Conservation (phyloP, 1,284 basidiomycete species). For the Tausonia pullulans region DNA sequence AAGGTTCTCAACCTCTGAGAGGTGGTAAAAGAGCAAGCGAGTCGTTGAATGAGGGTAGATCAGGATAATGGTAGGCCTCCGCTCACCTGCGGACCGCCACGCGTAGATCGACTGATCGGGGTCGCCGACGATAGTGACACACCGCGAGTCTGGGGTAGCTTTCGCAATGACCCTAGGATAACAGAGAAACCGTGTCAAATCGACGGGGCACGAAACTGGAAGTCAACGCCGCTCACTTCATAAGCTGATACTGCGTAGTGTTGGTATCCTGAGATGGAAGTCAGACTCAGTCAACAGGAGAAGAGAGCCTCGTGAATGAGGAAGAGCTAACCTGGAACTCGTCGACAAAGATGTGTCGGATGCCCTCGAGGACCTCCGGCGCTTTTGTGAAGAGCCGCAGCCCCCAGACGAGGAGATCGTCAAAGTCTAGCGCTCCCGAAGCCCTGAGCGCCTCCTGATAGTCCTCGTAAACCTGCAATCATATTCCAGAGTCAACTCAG, state of each 20-base stretch:
- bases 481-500: neutral
- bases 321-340: slow-evolving; percentile 54
- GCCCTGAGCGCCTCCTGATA: slow-evolving; percentile 56
- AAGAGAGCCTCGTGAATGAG: neutral
- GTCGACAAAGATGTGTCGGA: slow-evolving; percentile 60
- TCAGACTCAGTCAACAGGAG: neutral
- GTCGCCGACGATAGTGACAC: slow-evolving; percentile 68
- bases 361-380: slow-evolving; percentile 48
- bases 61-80: no score
- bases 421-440: slow-evolving; percentile 74
- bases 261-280: slow-evolving; percentile 65
- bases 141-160: neutral
- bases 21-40: neutral
- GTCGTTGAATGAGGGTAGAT: no score
- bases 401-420: slow-evolving; percentile 71
- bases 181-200: no score
- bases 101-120: slow-evolving; percentile 89
- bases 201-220: neutral
- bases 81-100: slow-evolving; percentile 61
- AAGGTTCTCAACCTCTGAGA: slow-evolving; percentile 57
- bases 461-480: slow-evolving; percentile 48
- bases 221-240: slow-evolving; percentile 38
- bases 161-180: no score
- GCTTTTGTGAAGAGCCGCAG: slow-evolving; percentile 56
- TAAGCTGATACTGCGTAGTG: slow-evolving; percentile 69